Conservation (phyloP, 208 protist genomes). For the Phytomonas sp. region DNA sequence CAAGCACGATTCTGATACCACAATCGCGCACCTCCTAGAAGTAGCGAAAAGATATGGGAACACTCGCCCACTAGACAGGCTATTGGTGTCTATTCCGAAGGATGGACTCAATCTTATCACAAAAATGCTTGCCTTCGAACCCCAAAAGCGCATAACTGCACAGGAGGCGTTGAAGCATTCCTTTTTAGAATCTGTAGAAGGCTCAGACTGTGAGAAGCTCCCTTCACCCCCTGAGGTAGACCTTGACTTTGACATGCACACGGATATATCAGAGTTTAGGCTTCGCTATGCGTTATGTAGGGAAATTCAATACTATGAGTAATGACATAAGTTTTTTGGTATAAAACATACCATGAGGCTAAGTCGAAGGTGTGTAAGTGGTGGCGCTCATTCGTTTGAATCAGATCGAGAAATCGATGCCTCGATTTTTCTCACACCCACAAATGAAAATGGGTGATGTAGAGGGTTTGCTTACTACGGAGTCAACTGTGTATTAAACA, state of each 20-base stretch:
- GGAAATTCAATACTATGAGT: slow-evolving; percentile 59
- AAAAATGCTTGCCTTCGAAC: slow-evolving; percentile 90
- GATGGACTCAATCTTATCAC: slow-evolving; percentile 81
- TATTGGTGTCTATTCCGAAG: slow-evolving; percentile 42
- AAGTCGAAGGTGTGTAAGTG: background rate
- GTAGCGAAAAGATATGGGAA: slow-evolving; percentile 61
- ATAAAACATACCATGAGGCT: background rate
- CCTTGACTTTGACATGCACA: slow-evolving; percentile 74
- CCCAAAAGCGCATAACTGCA: slow-evolving; percentile 84
- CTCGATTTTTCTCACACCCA: background rate
- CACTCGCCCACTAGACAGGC: slow-evolving; percentile 38
- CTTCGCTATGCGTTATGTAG: slow-evolving; percentile 74
- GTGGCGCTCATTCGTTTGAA: background rate
- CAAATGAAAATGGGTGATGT: background rate
- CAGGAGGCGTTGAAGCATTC: slow-evolving; percentile 73
- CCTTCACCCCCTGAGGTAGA: slow-evolving; percentile 43
- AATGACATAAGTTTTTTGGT: slow-evolving; percentile 19
- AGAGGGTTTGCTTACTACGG: no score
- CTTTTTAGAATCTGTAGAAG: slow-evolving; percentile 70
- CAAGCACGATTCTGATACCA: slow-evolving; percentile 27
- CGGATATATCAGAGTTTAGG: slow-evolving; percentile 80
- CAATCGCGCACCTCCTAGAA: slow-evolving; percentile 57
- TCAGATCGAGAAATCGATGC: background rate
- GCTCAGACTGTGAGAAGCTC: slow-evolving; percentile 22
- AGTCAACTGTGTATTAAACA: no score